Base-by-base conservation (phyloP, 331 rosid genomes). In the Prunus yedoensis region DNA sequence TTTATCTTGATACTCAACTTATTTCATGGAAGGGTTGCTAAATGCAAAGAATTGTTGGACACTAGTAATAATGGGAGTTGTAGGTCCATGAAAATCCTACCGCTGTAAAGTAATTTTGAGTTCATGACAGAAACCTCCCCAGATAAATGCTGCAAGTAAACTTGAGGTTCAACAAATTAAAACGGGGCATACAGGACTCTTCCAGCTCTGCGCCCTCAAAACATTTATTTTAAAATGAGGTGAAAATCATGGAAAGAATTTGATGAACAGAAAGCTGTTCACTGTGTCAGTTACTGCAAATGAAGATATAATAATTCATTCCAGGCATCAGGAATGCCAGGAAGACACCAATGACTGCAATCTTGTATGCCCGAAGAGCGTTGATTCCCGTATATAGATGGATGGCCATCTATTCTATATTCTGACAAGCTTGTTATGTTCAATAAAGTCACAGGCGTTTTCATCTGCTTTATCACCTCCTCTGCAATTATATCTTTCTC, bases 261-360 rank as follows among this genome's bases (percentile, higher is more conserved):
- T 5, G 66, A 61, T 28, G 1, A 28, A 21, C 63, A 2, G 63
- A 58, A 27, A 13, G 18, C 9, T 1, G 35, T 58, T 58, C 27
- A 8, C 63, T 14, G 17, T 58, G 32, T 70, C 58, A 23, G 76
- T 73, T 81, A 78, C 43, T 68, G 88, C 88, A 94, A 69, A 78
- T 88, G 86, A 82, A 85, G 83, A 74, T 84, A 90, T 85, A 90
- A 69, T 27, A 94, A 62, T 58, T 89, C 91, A 70, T 94, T 94
- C 99, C 99, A 89, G 60, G 85, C 66, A 81, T 92, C 99, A 17
- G 97, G 96, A 73, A 94, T 91, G 46, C 99, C 97, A 14, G 97
- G 99, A 82, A 92, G 92, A 72, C 99, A 94, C 99, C 99, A 94
- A 84, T 90, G 99, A 78, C 99, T 94, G 77, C 99, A 94, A 77